Percentiles rank a stretch among this genome's conserved stretches.
Conservation (phyloP, 2,329 filamentous ascomycete genomes). For the Sclerotinia subarctica region DNA sequence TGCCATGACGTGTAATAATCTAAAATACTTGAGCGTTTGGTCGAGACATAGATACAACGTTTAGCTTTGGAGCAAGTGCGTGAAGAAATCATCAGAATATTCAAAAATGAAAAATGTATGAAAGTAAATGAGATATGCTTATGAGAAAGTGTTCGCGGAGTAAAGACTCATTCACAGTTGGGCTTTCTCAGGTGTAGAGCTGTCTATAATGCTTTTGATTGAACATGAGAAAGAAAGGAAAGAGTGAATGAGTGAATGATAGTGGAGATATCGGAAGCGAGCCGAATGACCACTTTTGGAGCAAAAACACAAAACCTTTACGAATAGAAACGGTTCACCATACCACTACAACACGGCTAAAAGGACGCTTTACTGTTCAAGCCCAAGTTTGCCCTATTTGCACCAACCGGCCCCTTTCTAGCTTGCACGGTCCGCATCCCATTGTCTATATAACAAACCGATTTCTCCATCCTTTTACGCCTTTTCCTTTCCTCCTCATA, state of each 20-base stretch:
- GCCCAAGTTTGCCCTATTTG: slow-evolving; percentile 1
- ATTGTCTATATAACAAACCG: neutral
- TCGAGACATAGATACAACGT: neutral
- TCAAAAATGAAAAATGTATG: neutral
- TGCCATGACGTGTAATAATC: neutral
- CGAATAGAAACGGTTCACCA: neutral
- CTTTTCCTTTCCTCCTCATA: slow-evolving; percentile 37
- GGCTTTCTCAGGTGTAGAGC: neutral
- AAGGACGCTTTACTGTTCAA: neutral
- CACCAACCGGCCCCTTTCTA: neutral
- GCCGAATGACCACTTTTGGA: neutral
- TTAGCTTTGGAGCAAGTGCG: neutral
- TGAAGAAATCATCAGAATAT: neutral
- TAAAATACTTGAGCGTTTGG: neutral
- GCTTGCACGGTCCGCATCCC: neutral
- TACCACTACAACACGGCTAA: neutral
- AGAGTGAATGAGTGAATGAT: neutral
- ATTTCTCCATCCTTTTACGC: slow-evolving; percentile 1
- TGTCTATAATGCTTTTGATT: neutral
- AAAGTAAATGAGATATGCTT: neutral
- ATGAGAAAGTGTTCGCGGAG: neutral
- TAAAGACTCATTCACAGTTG: neutral
- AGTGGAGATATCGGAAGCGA: neutral
- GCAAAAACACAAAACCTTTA: too few relatives aligned
- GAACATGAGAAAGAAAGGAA: slow-evolving; percentile 33